Percentiles rank a stretch among this genome's conserved stretches.
phyloP scores from a whole-genome alignment of 169 alveolate species.

The Prorocentrum cordatum region DNA sequence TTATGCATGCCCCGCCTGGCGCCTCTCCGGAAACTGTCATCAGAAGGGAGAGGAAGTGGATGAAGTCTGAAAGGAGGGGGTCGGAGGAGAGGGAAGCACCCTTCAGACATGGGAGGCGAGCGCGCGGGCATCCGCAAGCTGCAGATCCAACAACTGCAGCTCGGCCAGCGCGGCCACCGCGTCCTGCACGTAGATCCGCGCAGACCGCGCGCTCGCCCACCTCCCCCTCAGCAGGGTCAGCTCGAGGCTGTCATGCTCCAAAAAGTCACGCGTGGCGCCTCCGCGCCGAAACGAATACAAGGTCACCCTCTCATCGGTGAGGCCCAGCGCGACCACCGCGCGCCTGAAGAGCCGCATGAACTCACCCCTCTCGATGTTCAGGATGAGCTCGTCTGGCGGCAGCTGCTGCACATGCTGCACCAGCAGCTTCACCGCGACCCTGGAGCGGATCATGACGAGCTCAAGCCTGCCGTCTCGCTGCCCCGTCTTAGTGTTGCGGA shows the following conservation, averaged over 20 bases:
- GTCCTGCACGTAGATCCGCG: background rate
- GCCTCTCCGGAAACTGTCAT: too few relatives aligned
- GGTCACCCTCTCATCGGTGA: background rate
- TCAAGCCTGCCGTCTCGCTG: background rate
- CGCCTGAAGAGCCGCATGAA: background rate
- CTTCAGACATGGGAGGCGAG: too few relatives aligned
- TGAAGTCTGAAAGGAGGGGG: too few relatives aligned
- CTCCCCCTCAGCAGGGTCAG: slow-evolving; percentile 12
- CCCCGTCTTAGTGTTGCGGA: background rate
- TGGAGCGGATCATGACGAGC: background rate
- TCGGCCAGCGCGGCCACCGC: background rate
- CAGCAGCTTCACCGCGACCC: background rate
- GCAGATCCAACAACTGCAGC: background rate
- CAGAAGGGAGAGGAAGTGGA: too few relatives aligned
- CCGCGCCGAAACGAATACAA: slow-evolving; percentile 1
- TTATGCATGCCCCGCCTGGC: too few relatives aligned
- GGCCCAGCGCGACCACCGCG: background rate
- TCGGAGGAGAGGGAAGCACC: too few relatives aligned
- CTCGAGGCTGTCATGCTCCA: background rate
- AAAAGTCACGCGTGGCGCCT: slow-evolving; percentile 11
- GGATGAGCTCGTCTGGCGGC: background rate
- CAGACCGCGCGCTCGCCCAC: background rate
- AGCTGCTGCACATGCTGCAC: too few relatives aligned
- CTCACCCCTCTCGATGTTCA: background rate
- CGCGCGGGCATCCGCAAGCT: too few relatives aligned